Evolutionary conservation across 2,329 filamentous ascomycete species (phyloP).

Genomic region (Talaromyces sp.): DNA sequence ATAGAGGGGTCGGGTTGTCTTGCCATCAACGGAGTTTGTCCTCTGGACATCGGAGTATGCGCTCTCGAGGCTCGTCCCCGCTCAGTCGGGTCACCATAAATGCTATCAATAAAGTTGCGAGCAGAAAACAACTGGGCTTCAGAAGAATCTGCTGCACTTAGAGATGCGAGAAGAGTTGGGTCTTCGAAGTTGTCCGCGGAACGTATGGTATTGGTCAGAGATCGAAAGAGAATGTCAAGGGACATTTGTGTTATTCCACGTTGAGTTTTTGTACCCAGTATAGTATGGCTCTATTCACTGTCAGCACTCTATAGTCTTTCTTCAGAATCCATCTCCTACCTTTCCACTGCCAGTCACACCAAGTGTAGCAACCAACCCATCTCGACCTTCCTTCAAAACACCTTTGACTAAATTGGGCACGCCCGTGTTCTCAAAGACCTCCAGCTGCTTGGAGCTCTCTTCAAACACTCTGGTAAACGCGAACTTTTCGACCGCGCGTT

Average conservation of each 20-base stretch:
- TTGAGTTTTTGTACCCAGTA: slow-evolving; percentile 81
- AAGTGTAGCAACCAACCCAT: slow-evolving; percentile 85
- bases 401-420: slow-evolving; percentile 75
- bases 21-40: slow-evolving; percentile 47
- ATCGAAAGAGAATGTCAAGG: slow-evolving; percentile 84
- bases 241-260: slow-evolving; percentile 89
- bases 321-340: slow-evolving; percentile 52
- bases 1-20: slow-evolving; percentile 19
- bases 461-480: slow-evolving; percentile 92
- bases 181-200: slow-evolving; percentile 55
- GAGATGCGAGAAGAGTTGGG: slow-evolving; percentile 66
- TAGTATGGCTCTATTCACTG: slow-evolving; percentile 77
- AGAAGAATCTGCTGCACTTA: slow-evolving; percentile 73
- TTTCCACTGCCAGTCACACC: slow-evolving; percentile 96
- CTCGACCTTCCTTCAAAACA: slow-evolving; percentile 78
- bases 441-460: slow-evolving; percentile 77
- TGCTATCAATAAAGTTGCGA: slow-evolving; percentile 71
- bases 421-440: slow-evolving; percentile 79
- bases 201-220: slow-evolving; percentile 70
- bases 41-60: slow-evolving; percentile 62
- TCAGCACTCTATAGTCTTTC: not conserved
- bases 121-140: slow-evolving; percentile 77
- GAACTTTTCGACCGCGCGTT: slow-evolving; percentile 88
- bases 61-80: slow-evolving; percentile 64
- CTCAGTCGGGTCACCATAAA: slow-evolving; percentile 65